Evolutionary conservation across 306 rosid species (phyloP).

Genomic region (Dryas octopetala): DNA sequence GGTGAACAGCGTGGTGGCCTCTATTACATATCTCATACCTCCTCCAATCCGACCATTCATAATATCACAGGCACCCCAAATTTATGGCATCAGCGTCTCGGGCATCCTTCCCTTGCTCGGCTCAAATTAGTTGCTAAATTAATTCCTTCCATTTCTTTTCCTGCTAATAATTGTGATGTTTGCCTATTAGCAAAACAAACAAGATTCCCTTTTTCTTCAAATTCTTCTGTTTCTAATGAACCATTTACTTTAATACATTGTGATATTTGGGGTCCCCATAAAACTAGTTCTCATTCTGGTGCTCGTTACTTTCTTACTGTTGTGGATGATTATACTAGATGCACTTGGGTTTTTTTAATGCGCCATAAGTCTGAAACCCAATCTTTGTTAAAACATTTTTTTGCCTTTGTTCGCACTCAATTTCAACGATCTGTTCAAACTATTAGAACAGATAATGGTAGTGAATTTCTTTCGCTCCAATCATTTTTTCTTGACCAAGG

Average conservation of each 20-base stretch:
- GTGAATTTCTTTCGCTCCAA: too few relatives aligned
- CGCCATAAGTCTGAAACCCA: conserved; percentile 1
- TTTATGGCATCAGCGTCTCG: not conserved
- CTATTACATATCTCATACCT: too few relatives aligned
- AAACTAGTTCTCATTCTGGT: not conserved
- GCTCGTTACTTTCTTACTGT: conserved; percentile 15
- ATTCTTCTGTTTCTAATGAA: not conserved
- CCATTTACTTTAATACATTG: conserved; percentile 8
- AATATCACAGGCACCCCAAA: too few relatives aligned
- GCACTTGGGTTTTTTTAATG: conserved; percentile 6
- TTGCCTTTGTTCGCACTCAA: not conserved
- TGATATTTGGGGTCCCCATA: conserved; percentile 18
- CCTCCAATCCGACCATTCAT: too few relatives aligned
- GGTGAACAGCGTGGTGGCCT: too few relatives aligned
- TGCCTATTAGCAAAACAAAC: conserved; percentile 8
- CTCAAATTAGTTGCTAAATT: not conserved
- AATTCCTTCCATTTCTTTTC: not conserved
- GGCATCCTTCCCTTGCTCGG: not conserved
- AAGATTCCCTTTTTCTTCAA: not conserved
- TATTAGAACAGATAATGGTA: too few relatives aligned
- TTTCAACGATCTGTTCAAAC: too few relatives aligned
- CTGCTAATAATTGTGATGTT: not conserved
- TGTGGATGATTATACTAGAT: conserved; percentile 2
- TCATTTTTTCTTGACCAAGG: not conserved
- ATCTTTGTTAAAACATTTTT: not conserved